Evolutionary conservation across 106 monocot species (phyloP), one percentile per base, ranked within the genome.

Genomic region (Dendrobium nobile): DNA sequence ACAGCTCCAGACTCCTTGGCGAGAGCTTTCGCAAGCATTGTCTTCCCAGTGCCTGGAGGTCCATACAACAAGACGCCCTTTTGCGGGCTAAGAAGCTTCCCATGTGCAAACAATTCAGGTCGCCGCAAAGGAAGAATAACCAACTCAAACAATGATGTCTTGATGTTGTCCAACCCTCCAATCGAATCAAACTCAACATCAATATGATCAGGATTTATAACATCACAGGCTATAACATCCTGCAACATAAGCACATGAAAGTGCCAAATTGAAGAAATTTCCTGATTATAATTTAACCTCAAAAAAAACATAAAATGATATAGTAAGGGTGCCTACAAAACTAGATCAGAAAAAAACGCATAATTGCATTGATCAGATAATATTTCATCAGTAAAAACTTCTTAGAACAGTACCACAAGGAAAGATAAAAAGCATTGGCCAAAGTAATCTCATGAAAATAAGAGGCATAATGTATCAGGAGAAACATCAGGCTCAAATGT

Each of bases 171-270:
- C 19, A 98, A 77, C 9, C 97, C 97, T 68, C 97, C 97, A 72
- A 98, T 92, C 5, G 92, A 95, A 5, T 89, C 91, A 83, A 98
- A 98, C 75, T 95, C 89, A 16, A 98, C 92, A 54, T 98, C 90
- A 74, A 98, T 94, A 78, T 95, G 89, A 65, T 89, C 88, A 27
- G 97, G 97, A 82, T 98, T 98, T 77, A 98, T 95, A 24, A 98
- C 97, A 88, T 98, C 97, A 84, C 90, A 92, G 0, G 97, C 97
- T 79, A 98, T 92, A 22, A 98, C 87, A 88, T 98, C 97, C 97
- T 98, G 84, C 77, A 90, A 61, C 61, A 61, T 5, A 61, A 61
- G 37, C 33, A 78, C 33, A 83, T 61, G 61, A 61, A 61, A n/a
- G 8, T 61, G n/a, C 7, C 13, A 11, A 67, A 31, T 81, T 58